Evolutionary conservation across 768 basidiomycete genomes (phyloP).

Genomic region (Rhodocollybia butyracea): DNA sequence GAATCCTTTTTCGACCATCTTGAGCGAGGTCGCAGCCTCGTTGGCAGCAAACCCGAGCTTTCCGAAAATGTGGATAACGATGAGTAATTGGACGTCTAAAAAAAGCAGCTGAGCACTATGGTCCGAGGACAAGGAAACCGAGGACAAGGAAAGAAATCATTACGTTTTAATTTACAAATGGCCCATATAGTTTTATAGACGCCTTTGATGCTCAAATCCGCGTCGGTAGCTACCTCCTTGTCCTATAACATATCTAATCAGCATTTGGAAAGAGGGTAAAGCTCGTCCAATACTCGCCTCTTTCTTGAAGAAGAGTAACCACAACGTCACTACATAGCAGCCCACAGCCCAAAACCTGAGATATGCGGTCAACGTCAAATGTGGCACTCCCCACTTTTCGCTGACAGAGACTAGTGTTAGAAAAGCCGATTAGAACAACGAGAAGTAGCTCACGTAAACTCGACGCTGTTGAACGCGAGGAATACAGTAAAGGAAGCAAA

Average conservation of each 20-base stretch:
- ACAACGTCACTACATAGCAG: constrained; percentile 82
- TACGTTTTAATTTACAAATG: constrained; percentile 89
- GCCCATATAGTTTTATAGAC: constrained; percentile 96
- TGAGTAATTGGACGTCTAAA: constrained; percentile 85
- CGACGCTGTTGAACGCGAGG: constrained; percentile 91
- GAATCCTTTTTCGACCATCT: constrained; percentile 96
- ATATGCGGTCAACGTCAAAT: constrained; percentile 71
- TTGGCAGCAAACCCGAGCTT: constrained; percentile 95
- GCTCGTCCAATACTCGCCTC: constrained; percentile 58
- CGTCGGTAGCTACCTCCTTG: constrained; percentile 65
- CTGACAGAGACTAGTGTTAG: constrained; percentile 30
- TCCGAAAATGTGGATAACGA: constrained; percentile 82
- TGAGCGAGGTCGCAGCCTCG: constrained; percentile 86
- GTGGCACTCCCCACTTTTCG: constrained; percentile 73
- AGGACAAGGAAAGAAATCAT: constrained; percentile 17
- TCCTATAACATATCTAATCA: constrained; percentile 45
- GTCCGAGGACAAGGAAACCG: too few species aligned
- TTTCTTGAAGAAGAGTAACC: constrained; percentile 84
- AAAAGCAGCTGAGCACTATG: too few species aligned
- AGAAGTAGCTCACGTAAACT: constrained; percentile 64
- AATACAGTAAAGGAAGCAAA: constrained; percentile 97
- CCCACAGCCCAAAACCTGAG: constrained; percentile 82
- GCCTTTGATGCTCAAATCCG: constrained; percentile 85
- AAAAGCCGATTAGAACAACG: not conserved
- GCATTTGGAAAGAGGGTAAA: not conserved